A percentile compares a stretch with the other conserved stretches of the same genome.
Conservation (phyloP, 768 basidiomycete species). For the Ramaria sp. region DNA sequence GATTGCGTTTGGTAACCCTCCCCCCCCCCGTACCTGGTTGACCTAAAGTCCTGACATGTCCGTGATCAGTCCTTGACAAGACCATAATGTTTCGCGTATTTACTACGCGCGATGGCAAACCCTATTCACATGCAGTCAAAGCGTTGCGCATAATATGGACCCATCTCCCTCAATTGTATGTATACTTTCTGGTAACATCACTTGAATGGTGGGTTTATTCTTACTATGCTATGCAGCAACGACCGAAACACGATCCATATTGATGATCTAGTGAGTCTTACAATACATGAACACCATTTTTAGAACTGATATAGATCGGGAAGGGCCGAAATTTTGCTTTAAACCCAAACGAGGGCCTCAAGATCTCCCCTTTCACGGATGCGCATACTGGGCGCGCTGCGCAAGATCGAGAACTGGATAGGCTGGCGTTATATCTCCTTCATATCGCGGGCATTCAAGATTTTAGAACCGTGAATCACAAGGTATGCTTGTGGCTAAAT, state of each 20-base stretch:
- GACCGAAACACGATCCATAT: constrained; percentile 76
- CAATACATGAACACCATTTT: not conserved
- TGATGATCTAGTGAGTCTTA: constrained; percentile 58
- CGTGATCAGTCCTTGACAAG: constrained; percentile 62
- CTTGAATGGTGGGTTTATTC: not conserved
- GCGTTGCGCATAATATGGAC: constrained; percentile 82
- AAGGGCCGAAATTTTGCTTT: constrained; percentile 80
- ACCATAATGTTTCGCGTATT: constrained; percentile 86
- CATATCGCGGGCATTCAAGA: constrained; percentile 51
- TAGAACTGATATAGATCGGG: not conserved
- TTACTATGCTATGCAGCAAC: constrained; percentile 27
- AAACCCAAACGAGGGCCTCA: constrained; percentile 75
- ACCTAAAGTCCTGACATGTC: constrained; percentile 9
- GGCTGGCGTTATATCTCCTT: constrained; percentile 53
- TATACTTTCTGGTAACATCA: not conserved
- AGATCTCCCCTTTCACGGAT: constrained; percentile 73
- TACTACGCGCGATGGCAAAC: constrained; percentile 57
- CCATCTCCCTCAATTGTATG: constrained; percentile 70
- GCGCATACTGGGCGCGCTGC: constrained; percentile 53
- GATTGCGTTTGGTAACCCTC: constrained; percentile 54
- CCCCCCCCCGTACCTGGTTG: not conserved
- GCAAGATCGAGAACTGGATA: constrained; percentile 58
- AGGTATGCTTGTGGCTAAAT: constrained; percentile 31
- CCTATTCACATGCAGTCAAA: constrained; percentile 75
- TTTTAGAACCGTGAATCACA: constrained; percentile 55